Evolutionary conservation across 441 rosid genomes (phyloP).

Genomic region (Kokia cookei): DNA sequence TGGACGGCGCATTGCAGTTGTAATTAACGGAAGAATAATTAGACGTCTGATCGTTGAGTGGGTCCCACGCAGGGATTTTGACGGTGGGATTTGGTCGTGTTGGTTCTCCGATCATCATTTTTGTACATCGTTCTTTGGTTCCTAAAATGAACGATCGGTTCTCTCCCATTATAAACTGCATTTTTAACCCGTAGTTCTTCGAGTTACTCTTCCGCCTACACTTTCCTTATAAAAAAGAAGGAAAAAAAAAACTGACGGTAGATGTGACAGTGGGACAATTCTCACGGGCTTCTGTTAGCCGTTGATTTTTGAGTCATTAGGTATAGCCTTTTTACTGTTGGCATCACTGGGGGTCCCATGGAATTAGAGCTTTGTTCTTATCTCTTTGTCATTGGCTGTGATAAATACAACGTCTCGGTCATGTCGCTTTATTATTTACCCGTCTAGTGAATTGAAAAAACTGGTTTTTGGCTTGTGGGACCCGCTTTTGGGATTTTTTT

Average conservation of each 20-base stretch:
- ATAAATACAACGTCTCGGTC: neutral
- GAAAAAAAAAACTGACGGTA: neutral
- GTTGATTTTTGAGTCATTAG: slow-evolving; percentile 12
- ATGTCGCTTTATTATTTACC: slow-evolving; percentile 9
- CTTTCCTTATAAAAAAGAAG: slow-evolving; percentile 3
- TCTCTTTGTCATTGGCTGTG: neutral
- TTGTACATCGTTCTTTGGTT: neutral
- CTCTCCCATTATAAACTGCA: slow-evolving; percentile 36
- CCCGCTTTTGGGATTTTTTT: slow-evolving; percentile 14
- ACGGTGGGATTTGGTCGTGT: slow-evolving; percentile 34
- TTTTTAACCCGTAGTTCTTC: slow-evolving; percentile 18
- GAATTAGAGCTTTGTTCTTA: slow-evolving; percentile 1
- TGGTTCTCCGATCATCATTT: slow-evolving; percentile 44
- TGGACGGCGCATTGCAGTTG: slow-evolving; percentile 18
- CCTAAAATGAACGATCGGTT: neutral
- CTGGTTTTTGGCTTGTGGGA: slow-evolving; percentile 1
- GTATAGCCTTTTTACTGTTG: neutral
- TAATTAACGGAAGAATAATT: slow-evolving; percentile 15
- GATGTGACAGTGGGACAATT: neutral
- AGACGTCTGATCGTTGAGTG: slow-evolving; percentile 26
- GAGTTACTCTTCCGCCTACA: slow-evolving; percentile 23
- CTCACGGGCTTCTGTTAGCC: slow-evolving; percentile 17
- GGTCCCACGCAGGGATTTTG: slow-evolving; percentile 37
- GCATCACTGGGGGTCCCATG: slow-evolving; percentile 1
- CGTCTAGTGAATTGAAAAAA: slow-evolving; percentile 4